Conservation (phyloP, 495 filamentous ascomycete species). For the Hypoxylon cercidicola region DNA sequence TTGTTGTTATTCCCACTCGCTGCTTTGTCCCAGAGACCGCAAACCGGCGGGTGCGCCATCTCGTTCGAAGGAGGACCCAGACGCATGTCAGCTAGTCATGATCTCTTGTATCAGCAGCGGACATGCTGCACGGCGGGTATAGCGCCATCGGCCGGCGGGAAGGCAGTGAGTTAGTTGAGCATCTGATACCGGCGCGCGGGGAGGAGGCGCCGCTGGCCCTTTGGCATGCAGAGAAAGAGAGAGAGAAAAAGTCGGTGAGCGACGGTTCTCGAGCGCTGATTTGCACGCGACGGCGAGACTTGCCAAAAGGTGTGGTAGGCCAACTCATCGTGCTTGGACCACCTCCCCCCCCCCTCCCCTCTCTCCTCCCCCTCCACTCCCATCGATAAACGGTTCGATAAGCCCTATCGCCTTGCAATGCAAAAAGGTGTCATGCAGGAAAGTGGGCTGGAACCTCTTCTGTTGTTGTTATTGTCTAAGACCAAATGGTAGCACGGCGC, state of each 20-base stretch:
- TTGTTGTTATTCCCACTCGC: conserved; percentile 22
- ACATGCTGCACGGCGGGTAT: neutral
- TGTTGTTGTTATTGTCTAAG: conserved; percentile 35
- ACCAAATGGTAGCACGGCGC: conserved; percentile 29
- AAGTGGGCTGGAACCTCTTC: conserved; percentile 21
- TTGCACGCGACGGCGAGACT: conserved; percentile 36
- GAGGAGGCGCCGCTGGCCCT: conserved; percentile 19
- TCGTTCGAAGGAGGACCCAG: no score
- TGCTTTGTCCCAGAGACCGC: neutral
- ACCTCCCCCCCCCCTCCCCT: neutral
- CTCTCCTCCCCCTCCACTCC: neutral
- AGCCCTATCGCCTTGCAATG: conserved; percentile 37
- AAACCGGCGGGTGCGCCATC: no score
- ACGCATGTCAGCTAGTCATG: conserved; percentile 32
- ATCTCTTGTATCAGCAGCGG: conserved; percentile 2
- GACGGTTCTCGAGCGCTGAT: conserved; percentile 33
- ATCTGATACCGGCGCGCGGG: conserved; percentile 42
- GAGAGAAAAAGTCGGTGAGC: conserved; percentile 42
- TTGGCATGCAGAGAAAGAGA: no score
- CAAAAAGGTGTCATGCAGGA: conserved; percentile 41
- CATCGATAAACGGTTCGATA: conserved; percentile 38
- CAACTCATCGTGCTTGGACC: conserved; percentile 42
- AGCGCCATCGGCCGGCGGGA: conserved; percentile 14
- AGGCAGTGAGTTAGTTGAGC: conserved; percentile 1
- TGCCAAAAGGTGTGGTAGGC: conserved; percentile 42